These are phyloP conservation scores for Umbilicaria muhlenbergii DNA, from an alignment of 495 filamentous ascomycete species.

Conservation along the genomic window DNA sequence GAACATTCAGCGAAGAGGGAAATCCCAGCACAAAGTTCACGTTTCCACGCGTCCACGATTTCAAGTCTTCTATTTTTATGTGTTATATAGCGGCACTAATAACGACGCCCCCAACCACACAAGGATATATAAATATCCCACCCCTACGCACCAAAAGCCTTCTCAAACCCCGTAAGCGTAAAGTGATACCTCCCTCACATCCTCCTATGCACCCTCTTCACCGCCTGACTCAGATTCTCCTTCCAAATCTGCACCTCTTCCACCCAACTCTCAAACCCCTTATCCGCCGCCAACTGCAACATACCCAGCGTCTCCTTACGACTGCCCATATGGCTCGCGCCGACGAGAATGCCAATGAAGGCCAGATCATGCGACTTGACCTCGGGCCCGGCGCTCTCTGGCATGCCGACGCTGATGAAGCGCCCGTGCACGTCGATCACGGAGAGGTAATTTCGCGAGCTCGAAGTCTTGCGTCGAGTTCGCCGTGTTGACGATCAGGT, in stretches of 20 bases:
- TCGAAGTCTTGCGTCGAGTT: slow-evolving; percentile 8
- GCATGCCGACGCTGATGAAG: slow-evolving; percentile 67
- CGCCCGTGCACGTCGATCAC: slow-evolving; percentile 51
- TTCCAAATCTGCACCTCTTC: slow-evolving; percentile 55
- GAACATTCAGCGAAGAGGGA: no score
- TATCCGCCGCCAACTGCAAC: slow-evolving; percentile 62
- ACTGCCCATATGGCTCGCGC: slow-evolving; percentile 63
- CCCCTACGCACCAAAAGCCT: slow-evolving; percentile 29
- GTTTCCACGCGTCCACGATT: no score
- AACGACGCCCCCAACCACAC: no score
- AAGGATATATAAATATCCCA: no score
- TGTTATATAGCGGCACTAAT: no score
- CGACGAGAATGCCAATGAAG: slow-evolving; percentile 57
- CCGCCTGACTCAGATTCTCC: slow-evolving; percentile 46
- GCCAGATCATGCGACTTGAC: slow-evolving; percentile 62
- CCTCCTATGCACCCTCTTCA: slow-evolving; percentile 50
- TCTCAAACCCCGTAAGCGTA: slow-evolving; percentile 45
- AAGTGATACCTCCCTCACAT: slow-evolving; percentile 52
- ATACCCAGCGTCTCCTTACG: slow-evolving; percentile 64
- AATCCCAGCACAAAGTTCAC: no score
- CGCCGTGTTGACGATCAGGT: slow-evolving; percentile 45
- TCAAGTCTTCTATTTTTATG: no score
- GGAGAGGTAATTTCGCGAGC: no score
- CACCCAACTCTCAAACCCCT: slow-evolving; percentile 66
- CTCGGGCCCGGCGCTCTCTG: slow-evolving; percentile 53